These are phyloP conservation scores for Adansonia digitata DNA, from an alignment of 345 rosid species.

Conservation along the genomic window DNA sequence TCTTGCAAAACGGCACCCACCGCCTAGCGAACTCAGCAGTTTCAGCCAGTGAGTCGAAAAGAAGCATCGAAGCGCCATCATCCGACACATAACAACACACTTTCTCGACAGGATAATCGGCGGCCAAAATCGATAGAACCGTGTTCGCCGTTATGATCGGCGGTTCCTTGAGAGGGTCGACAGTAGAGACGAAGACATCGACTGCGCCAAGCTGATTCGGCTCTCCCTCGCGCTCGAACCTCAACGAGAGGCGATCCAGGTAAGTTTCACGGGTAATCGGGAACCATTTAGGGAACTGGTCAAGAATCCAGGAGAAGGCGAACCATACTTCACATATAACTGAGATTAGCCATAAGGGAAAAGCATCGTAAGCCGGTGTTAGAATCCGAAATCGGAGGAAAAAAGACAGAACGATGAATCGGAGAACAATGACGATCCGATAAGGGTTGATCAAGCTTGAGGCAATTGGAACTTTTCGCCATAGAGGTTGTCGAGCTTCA, in stretches of 20 bases:
- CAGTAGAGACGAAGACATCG: conserved; percentile 87
- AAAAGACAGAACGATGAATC: conserved; percentile 67
- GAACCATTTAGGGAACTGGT: conserved; percentile 97
- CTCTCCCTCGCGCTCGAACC: conserved; percentile 85
- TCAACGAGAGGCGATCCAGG: conserved; percentile 75
- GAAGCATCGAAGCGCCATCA: conserved; percentile 96
- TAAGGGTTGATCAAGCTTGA: conserved; percentile 92
- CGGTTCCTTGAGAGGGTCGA: conserved; percentile 98
- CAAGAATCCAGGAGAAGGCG: conserved; percentile 94
- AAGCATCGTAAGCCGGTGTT: conserved; percentile 90
- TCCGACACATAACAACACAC: conserved; percentile 94
- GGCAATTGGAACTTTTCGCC: conserved; percentile 82
- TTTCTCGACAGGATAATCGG: conserved; percentile 84
- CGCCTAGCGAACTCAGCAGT: conserved; percentile 94
- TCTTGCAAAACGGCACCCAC: conserved; percentile 96
- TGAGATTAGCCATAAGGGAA: conserved; percentile 86
- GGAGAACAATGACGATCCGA: conserved; percentile 82
- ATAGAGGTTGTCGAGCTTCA: conserved; percentile 93
- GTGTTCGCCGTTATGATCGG: conserved; percentile 75
- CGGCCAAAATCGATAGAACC: conserved; percentile 65
- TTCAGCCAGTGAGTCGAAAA: conserved; percentile 79
- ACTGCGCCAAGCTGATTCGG: conserved; percentile 72
- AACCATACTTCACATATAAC: conserved; percentile 96
- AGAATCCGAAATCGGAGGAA: conserved; percentile 86
- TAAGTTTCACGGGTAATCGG: conserved; percentile 90